Conservation (phyloP, 352 stramenopile species). For the Phytophthora meadii region DNA sequence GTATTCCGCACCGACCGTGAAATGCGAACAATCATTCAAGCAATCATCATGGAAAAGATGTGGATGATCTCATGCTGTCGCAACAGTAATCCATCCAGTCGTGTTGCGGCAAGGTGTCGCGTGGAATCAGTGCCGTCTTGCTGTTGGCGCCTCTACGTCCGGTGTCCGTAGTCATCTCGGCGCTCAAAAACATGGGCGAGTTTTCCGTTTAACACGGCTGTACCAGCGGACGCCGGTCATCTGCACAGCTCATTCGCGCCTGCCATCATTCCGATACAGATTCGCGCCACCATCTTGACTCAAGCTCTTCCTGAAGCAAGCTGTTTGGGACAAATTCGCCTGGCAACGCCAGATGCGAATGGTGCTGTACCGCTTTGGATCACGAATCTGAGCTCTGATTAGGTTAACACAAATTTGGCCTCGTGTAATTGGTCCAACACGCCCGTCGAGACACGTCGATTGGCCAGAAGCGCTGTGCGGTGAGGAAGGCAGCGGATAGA, state of each 20-base stretch:
- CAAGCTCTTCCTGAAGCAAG: constrained; percentile 5
- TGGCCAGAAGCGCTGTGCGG: not conserved
- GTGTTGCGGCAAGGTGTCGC: no score
- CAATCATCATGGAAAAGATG: no score
- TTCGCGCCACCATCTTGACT: constrained; percentile 5
- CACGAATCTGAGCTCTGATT: constrained; percentile 27
- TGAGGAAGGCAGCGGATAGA: no score
- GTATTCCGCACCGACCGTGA: no score
- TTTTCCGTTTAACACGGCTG: constrained; percentile 6
- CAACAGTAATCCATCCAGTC: no score
- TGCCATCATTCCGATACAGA: not conserved
- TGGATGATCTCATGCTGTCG: no score
- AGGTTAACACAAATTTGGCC: constrained; percentile 9
- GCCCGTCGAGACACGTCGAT: no score
- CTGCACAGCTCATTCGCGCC: no score
- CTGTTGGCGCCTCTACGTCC: constrained; percentile 2
- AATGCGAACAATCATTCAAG: no score
- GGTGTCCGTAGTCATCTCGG: constrained; percentile 10
- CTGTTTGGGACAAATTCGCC: constrained; percentile 17
- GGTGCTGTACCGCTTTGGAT: constrained; percentile 1
- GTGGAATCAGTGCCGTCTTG: not conserved
- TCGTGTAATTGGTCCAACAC: constrained; percentile 11
- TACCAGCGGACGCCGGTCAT: no score
- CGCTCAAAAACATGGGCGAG: not conserved
- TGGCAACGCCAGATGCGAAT: constrained; percentile 3